Evolutionary conservation across 1,284 basidiomycete genomes (phyloP), one percentile per base, ranked within the genome.

Genomic region (Rhodofomes roseus): DNA sequence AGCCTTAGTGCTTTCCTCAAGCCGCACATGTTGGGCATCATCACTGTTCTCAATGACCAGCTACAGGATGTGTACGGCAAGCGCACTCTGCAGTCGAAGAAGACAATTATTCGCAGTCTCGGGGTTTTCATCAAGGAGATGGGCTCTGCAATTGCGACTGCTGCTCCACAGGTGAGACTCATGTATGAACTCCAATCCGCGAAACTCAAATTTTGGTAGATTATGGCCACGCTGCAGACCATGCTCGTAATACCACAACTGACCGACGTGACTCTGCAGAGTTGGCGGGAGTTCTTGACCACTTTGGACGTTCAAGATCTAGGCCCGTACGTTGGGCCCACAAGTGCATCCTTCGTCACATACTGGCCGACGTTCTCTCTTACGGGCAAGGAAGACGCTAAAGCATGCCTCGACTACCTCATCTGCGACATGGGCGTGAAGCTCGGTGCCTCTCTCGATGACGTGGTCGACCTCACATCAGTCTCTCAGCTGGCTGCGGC

Each of bases 171-270:
- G 84, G 95, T 94, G 64, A n/a, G 46, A 74, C 64, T 61, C 1
- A 62, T 20, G n/a, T 20, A 37, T 22, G 51, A 23, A 18, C 4
- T n/a, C 12, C 14, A 31, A 7, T 41, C 14, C 1, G 5, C 16
- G 12, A 20, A 36, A 22, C 54, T 54, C 41, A 57, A 12, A 31
- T 7, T 3, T 39, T 16, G 25, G n/a, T 36, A 97, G 94, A 90
- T 99, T 66, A 95, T 99, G 89, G 95, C 96, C 0, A 95, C 92
- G n/a, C 82, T 99, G 44, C 96, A 98, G 75, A 94, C 92, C 20
- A 93, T 90, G 71, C 80, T 98, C 7, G 77, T 80, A 44, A 79
- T 89, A 9, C 81, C 83, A 0, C 89, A 90, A 58, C 79, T 99
- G 4, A 83, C 92, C 1, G 83, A 90, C 59, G 86, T 88, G 4